Evolutionary conservation across 192 early-diverging fungal genomes (phyloP), one percentile per base, ranked within the genome.

Genomic region (Umbelopsis ramanniana): DNA sequence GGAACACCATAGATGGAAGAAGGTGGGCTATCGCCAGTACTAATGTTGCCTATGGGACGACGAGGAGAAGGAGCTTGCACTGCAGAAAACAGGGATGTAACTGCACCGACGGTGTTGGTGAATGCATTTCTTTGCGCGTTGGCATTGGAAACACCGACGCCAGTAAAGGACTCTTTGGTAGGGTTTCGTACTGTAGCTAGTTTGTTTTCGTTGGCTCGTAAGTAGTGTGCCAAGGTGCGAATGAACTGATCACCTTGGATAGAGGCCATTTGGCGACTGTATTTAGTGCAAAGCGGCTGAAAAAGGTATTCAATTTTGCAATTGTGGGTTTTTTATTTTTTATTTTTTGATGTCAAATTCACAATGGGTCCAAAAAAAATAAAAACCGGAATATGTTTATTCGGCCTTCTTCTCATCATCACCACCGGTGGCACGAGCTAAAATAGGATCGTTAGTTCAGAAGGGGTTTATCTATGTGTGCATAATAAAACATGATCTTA

Each of bases 171-270:
- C 33, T 72, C 71, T 48, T 72, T 66, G 15, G 33, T 46, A 54
- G 48, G 66, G 37, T 46, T 38, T 15, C 66, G 48, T 29, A 50
- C 33, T 17, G 40, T 14, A 29, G 54, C 29, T 52, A 88, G 72
- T n/a, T 76, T 71, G 33, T 76, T 68, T 57, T 86, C 81, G 70
- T 88, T 88, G 7, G 81, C 67, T 52, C 83, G 84, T 23, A 88
- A 66, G 53, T 86, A 86, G 40, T 88, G 86, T 26, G 83, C 76
- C 14, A 88, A 69, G 14, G 83, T 88, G 70, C 86, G 83, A 66
- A 88, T 73, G 72, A 82, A 88, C 71, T 83, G 80, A 63, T 88
- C 86, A 70, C 83, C 81, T 47, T 76, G 53, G 54, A 84, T 71
- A 29, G 67, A 40, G 21, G 75, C 35, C 26, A 33, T 24, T 23